These are phyloP conservation scores for Entomortierella chlamydospora DNA, from an alignment of 192 early-diverging fungal genomes.

Conservation along the genomic window DNA sequence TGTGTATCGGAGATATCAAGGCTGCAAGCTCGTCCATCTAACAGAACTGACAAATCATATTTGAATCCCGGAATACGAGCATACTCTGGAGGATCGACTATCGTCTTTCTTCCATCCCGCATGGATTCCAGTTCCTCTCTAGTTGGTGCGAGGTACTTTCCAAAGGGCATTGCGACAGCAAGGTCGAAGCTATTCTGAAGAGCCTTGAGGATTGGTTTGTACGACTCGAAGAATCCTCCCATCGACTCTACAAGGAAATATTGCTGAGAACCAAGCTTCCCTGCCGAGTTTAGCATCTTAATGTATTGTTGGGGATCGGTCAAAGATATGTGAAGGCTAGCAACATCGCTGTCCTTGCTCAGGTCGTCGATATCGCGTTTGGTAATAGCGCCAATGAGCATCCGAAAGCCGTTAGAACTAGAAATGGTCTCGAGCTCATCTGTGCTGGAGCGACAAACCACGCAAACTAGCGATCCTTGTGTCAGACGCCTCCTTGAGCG, in stretches of 20 bases:
- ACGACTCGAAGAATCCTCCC: conserved; percentile 52
- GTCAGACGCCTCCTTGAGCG: conserved; percentile 52
- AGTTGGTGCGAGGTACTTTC: conserved; percentile 52
- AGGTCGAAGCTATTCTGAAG: conserved; percentile 24
- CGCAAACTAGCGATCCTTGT: conserved; percentile 59
- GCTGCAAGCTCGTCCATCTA: neutral
- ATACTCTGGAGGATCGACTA: conserved; percentile 55
- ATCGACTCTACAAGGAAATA: conserved; percentile 56
- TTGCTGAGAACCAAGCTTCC: neutral
- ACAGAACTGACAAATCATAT: conserved; percentile 46
- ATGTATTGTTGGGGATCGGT: conserved; percentile 37
- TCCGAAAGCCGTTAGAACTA: neutral
- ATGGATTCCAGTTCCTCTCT: neutral
- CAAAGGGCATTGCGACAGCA: conserved; percentile 51
- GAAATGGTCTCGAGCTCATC: neutral
- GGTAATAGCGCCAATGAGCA: conserved; percentile 58
- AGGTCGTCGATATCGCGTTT: conserved; percentile 41
- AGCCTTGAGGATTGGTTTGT: conserved; percentile 49
- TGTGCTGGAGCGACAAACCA: conserved; percentile 24
- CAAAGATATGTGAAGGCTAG: conserved; percentile 38
- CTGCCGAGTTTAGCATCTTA: conserved; percentile 14
- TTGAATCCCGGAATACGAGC: conserved; percentile 38
- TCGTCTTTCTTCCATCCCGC: neutral
- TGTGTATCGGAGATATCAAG: conserved; percentile 12
- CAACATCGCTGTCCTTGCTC: conserved; percentile 7